These are phyloP conservation scores for Atkinsonella texensis DNA, from an alignment of 2,329 filamentous ascomycete species.

Conservation along the genomic window DNA sequence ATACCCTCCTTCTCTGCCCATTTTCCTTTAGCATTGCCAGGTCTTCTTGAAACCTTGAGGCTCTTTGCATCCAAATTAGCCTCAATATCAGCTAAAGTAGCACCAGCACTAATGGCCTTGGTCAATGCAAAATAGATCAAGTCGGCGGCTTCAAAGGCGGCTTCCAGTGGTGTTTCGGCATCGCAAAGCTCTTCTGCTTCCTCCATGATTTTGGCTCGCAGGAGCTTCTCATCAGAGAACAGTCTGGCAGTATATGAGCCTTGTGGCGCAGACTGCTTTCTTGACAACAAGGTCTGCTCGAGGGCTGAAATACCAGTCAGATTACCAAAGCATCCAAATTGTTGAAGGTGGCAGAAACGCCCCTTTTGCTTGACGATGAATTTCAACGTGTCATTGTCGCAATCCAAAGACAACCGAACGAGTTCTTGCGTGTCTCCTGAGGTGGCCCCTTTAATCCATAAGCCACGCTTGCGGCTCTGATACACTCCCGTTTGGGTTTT, in stretches of 20 bases:
- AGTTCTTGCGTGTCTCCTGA: slow-evolving; percentile 91
- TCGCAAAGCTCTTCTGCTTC: slow-evolving; percentile 92
- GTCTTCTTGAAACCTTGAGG: slow-evolving; percentile 85
- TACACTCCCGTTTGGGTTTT: slow-evolving; percentile 74
- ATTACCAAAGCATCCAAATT: slow-evolving; percentile 83
- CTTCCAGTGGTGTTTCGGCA: slow-evolving; percentile 67
- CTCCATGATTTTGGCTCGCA: slow-evolving; percentile 96
- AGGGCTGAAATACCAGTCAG: slow-evolving; percentile 71
- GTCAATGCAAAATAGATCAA: slow-evolving; percentile 92
- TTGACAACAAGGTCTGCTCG: slow-evolving; percentile 72
- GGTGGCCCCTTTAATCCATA: slow-evolving; percentile 94
- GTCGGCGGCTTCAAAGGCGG: slow-evolving; percentile 91
- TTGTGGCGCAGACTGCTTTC: slow-evolving; percentile 70
- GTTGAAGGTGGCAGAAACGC: slow-evolving; percentile 87
- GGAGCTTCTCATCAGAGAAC: slow-evolving; percentile 81
- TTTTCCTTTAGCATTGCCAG: slow-evolving; percentile 86
- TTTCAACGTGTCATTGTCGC: slow-evolving; percentile 82
- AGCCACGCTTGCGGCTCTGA: slow-evolving; percentile 84
- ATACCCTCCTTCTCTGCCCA: slow-evolving; percentile 80
- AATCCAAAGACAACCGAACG: slow-evolving; percentile 74
- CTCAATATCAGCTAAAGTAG: slow-evolving; percentile 80
- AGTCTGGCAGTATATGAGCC: slow-evolving; percentile 90
- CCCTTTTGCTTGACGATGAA: slow-evolving; percentile 88
- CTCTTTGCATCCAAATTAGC: slow-evolving; percentile 88
- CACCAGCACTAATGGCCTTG: slow-evolving; percentile 75